Percentiles rank a stretch among this genome's conserved stretches.
These are phyloP conservation scores for Kwoniella sp. DNA, from an alignment of 768 basidiomycete genomes.

Conservation along the genomic window DNA sequence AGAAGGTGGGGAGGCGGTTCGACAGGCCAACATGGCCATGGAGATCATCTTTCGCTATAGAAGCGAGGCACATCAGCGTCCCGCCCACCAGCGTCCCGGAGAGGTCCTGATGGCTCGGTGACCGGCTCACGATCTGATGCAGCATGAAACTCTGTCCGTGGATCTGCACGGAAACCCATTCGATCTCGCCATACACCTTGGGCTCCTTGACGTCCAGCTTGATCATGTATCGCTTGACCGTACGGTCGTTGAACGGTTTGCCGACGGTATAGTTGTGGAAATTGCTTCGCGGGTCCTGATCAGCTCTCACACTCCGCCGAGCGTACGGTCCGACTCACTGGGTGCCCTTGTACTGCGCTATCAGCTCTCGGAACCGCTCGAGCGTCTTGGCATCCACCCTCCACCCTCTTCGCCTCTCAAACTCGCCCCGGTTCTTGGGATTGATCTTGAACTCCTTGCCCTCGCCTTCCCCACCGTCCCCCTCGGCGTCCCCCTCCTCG, in stretches of 20 bases:
- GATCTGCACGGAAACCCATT: constrained; percentile 89
- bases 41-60: constrained; percentile 94
- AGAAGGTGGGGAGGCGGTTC: constrained; percentile 68
- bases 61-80: background rate
- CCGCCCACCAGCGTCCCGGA: background rate
- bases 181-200: constrained; percentile 80
- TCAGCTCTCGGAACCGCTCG: constrained; percentile 57
- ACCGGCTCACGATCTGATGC: constrained; percentile 79
- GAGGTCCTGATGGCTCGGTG: background rate
- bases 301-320: too few species aligned
- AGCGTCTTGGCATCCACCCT: constrained; percentile 60
- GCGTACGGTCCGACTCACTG: too few species aligned
- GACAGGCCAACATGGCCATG: constrained; percentile 68
- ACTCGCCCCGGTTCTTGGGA: constrained; percentile 31
- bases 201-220: constrained; percentile 80
- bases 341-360: constrained; percentile 71
- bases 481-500: constrained; percentile 54
- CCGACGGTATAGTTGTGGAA: constrained; percentile 97
- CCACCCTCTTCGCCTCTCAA: constrained; percentile 56
- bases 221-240: constrained; percentile 82
- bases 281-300: constrained; percentile 54
- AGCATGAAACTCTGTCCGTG: constrained; percentile 99
- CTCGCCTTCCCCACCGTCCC: constrained; percentile 8
- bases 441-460: constrained; percentile 22
- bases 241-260: constrained; percentile 74